phyloP scores from a whole-genome alignment of 345 rosid genomes.

The Salix udensis region DNA sequence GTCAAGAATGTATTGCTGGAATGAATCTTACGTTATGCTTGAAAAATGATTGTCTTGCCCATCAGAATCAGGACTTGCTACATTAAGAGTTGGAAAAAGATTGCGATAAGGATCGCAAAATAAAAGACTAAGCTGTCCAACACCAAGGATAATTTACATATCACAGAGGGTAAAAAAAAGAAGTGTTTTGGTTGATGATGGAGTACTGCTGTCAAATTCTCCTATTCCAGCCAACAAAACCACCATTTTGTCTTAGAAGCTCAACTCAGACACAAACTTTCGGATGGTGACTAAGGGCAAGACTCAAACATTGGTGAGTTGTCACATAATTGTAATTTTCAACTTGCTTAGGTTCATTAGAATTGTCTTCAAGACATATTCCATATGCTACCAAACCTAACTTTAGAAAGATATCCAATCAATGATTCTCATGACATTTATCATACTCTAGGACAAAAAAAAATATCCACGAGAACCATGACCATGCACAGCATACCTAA shows the following conservation, averaged over 20 bases:
- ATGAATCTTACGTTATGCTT: not conserved
- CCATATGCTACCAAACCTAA: not conserved
- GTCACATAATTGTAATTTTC: too few species aligned
- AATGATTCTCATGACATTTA: not conserved
- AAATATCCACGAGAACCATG: not conserved
- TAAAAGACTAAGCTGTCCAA: not conserved
- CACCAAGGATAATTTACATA: not conserved
- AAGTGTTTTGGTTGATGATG: not conserved
- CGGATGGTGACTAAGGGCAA: too few species aligned
- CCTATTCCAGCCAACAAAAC: not conserved
- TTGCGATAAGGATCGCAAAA: not conserved
- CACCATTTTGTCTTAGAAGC: not conserved
- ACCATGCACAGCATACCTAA: not conserved
- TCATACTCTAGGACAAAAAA: not conserved
- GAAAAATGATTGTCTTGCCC: not conserved
- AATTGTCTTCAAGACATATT: not conserved
- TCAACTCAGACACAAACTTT: not conserved
- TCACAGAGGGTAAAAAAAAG: not conserved
- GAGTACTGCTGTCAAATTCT: not conserved
- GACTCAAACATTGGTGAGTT: too few species aligned
- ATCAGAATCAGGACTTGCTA: not conserved
- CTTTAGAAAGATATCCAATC: not conserved
- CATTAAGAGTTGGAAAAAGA: not conserved
- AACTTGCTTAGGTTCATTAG: not conserved
- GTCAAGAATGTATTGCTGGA: not conserved